Evolutionary conservation across 371 early-diverging fungal genomes (phyloP), one percentile per base, ranked within the genome.

Genomic region (Zychaea mexicana): DNA sequence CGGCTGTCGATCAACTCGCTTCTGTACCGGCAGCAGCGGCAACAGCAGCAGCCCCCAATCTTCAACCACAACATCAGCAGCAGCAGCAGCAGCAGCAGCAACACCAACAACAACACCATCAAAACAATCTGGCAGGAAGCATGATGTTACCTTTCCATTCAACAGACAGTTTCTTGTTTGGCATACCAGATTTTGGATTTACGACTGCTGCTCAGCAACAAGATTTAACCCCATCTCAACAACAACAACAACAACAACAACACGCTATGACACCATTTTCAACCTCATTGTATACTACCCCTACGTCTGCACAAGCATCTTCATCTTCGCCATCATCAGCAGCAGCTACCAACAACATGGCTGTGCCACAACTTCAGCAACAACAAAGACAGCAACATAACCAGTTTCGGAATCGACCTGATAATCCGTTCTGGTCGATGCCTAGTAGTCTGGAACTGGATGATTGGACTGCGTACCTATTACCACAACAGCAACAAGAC

Each of bases 361-460:
- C 13, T 42, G 42, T 42, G n/a, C 26, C 4, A 31, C 39, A 21
- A 57, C 57, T 17, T 22, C 32, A 21, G 19, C 22, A 22, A 38
- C 10, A 7, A 38, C 57, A 30, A 39, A 39, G 15, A 19, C 57
- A 31, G 45, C 38, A 36, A 66, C 24, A 55, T 46, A 73, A n/a
- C 60, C 68, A 22, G 27, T 81, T 81, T 52, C 68, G 77, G 26
- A 72, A 78, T 61, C 61, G 77, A 36, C 78, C 81, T 5, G 81
- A 74, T 32, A 81, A 81, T 62, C 77, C 81, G 15, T 81, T 81
- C 52, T 81, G 81, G 81, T 69, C 77, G 0, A 69, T 81, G 9
- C 81, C 81, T 24, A 81, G 78, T 46, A 78, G 73, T 36, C 68
- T 81, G n/a, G 77, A 76, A 54, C 55, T 76, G 36, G 72, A 78